A percentile compares a stretch with the other conserved stretches of the same genome.
Evolutionary conservation across 179 eudicot species (phyloP).

Genomic region (Amaranthus tricolor): DNA sequence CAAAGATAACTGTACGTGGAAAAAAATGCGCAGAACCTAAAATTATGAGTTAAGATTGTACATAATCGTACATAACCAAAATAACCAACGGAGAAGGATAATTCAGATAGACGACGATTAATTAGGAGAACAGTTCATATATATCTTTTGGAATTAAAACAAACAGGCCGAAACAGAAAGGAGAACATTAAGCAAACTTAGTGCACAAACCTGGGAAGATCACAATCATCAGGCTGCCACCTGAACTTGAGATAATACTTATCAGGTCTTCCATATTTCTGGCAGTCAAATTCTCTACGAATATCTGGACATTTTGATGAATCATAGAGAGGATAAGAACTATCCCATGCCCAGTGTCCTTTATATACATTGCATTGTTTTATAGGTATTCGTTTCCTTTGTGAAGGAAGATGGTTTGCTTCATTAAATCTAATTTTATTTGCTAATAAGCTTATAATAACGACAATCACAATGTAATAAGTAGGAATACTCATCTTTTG

Average conservation of each 20-base stretch:
- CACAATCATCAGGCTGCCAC: slow-evolving; percentile 55
- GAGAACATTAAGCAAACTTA: background rate
- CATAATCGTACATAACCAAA: no score
- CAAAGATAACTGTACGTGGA: no score
- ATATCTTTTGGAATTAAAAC: no score
- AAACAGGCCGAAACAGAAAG: background rate
- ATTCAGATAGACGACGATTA: no score
- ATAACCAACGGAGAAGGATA: no score
- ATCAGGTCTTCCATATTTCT: slow-evolving; percentile 47
- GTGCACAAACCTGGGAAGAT: slow-evolving; percentile 44
- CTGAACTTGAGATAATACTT: slow-evolving; percentile 41
- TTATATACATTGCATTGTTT: slow-evolving; percentile 30
- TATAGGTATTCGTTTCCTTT: background rate
- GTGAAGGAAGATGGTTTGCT: slow-evolving; percentile 15
- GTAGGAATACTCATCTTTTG: background rate
- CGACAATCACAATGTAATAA: background rate
- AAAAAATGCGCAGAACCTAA: no score
- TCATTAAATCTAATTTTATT: background rate
- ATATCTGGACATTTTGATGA: slow-evolving; percentile 42
- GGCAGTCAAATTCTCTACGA: slow-evolving; percentile 48
- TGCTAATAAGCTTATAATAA: background rate
- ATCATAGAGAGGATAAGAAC: slow-evolving; percentile 51
- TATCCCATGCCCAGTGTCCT: slow-evolving; percentile 52
- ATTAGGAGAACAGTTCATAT: no score
- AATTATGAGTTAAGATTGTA: no score